Evolutionary conservation across 495 filamentous ascomycete genomes (phyloP), one percentile per base, ranked within the genome.

Genomic region (Neurospora sp.): DNA sequence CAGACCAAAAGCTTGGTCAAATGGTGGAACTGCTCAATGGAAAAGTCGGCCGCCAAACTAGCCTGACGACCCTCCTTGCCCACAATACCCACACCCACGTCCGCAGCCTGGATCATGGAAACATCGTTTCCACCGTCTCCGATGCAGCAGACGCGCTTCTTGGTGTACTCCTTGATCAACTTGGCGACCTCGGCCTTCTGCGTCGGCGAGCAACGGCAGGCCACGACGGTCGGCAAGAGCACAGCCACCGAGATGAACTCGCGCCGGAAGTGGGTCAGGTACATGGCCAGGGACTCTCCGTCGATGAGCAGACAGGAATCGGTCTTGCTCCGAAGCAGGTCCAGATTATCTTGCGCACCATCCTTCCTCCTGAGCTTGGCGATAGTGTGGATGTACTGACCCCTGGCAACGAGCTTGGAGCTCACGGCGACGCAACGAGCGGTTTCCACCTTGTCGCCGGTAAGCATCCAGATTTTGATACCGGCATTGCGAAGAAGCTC

Each of bases 391-490:
- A 99, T 96, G 80, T 95, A 96, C 81, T 99, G 96, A 1, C 94
- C 94, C 71, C 96, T 86, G 8, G 94, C 90, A n/a, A 99, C 95
- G 27, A 99, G 85, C 81, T 97, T 98, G 22, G 94, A 91, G 76
- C 90, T 94, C 40, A 99, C 93, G 18, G 96, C 96, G 9, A 99
- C 95, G 81, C 96, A 99, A 39, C 95, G 90, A 14, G 96, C 96
- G 38, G 96, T 99, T 81, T 99, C 96, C 2, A 98, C 93, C 81
- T 99, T 99, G 85, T 99, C 96, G 39, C 96, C 96, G 0, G 96
- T 99, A 77, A 99, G 84, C 96, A 99, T 99, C 96, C 96, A 99
- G 71, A 98, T 97, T 82, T 97, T 98, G 79, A 99, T 93, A n/a
- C 96, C 96, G 10, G 96, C 96, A 79, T 99, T 98, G 73, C 96